Base-by-base conservation (phyloP, 169 alveolate species). In the Plasmodium gallinaceum region DNA sequence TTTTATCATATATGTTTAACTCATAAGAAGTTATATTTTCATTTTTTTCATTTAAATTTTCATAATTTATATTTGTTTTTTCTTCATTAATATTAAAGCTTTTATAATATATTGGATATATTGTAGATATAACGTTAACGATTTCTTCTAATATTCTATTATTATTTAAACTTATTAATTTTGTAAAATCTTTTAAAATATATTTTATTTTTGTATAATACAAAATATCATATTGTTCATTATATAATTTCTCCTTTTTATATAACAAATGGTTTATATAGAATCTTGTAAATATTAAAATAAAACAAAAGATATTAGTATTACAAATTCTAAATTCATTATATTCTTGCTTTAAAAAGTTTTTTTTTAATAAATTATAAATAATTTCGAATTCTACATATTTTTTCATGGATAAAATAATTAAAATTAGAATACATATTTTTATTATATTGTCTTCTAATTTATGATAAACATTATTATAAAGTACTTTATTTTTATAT, bases 341-440 rank as follows among this genome's bases (percentile, higher is more conserved):
- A 12, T 66, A 58, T 9, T 65, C 37, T 5, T 37, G 18, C 46
- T 86, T 86, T 60, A 86, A 60, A 86, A 86, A 86, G 22, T 71
- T 86, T 74, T 86, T 86, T 52, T 86, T 86, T 39, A 86, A 64
- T 57, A 86, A 86, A 86, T 86, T 52, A 61, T 86, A 86, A 22
- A 86, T 86, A 48, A 86, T 71, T 71, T 86, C 92, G 71, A 70
- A 86, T 51, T 86, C 92, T 48, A 72, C 73, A 73, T 86, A 86
- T 51, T 86, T 86, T 51, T 86, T 86, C 60, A 70, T 45, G 18
- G 92, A 86, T 18, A 86, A 73, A 22, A 60, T 61, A 37, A 86
- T 48, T 64, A 86, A 86, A 70, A 86, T 72, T 43, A 60, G 52
- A 57, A 86, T 72, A 51, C 92, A 42, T 39, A 26, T 86, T 86